Evolutionary conservation across 345 rosid genomes (phyloP).

Genomic region (Nasturtium officinale): DNA sequence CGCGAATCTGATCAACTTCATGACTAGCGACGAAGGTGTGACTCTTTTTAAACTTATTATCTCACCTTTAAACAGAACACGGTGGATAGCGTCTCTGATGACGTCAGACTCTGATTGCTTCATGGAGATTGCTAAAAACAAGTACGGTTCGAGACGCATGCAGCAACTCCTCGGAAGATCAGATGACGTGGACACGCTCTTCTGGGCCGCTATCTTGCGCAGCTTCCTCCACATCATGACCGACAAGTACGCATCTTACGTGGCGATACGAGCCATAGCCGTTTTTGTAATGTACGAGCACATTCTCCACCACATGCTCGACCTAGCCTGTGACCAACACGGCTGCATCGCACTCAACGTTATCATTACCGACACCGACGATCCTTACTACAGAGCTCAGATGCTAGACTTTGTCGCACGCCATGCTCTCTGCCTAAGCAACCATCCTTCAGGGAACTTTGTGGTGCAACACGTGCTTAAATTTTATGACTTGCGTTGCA

Average conservation of each 20-base stretch:
- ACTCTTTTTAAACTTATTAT: not conserved
- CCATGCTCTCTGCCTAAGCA: slow-evolving; percentile 14
- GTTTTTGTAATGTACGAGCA: not conserved
- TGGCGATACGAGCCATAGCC: slow-evolving; percentile 29
- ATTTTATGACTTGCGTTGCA: slow-evolving; percentile 10
- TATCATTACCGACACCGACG: not conserved
- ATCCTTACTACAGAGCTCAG: not conserved
- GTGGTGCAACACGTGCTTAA: slow-evolving; percentile 26
- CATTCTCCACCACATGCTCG: not conserved
- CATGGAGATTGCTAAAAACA: not conserved
- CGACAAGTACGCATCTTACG: slow-evolving; percentile 19
- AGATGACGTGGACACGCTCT: slow-evolving; percentile 5
- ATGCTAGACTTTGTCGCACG: not conserved
- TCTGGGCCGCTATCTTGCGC: slow-evolving; percentile 19
- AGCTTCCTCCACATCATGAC: slow-evolving; percentile 20
- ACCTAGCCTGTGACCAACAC: not conserved
- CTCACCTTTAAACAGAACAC: not conserved
- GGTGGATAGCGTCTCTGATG: not conserved
- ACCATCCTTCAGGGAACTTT: slow-evolving; percentile 12
- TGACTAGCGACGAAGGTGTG: slow-evolving; percentile 3
- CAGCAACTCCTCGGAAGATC: slow-evolving; percentile 27
- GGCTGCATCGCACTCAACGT: slow-evolving; percentile 25
- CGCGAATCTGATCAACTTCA: not conserved
- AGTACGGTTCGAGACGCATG: slow-evolving; percentile 18
- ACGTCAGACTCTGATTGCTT: slow-evolving; percentile 25